phyloP scores from a whole-genome alignment of 257 asterid genomes.

The Cinchona pubescens region DNA sequence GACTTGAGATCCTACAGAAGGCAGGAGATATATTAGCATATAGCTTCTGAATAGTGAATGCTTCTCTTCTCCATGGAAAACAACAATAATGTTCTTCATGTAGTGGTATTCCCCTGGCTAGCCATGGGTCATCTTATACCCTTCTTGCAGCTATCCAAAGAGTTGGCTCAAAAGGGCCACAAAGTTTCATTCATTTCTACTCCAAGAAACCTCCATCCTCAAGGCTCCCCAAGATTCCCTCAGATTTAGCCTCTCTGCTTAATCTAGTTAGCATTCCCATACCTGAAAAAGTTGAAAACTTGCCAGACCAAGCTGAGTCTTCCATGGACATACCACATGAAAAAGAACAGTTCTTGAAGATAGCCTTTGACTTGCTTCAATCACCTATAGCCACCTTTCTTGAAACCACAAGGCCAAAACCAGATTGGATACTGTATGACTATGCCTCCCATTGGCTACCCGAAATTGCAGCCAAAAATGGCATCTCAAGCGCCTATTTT shows the following conservation, averaged over 20 bases:
- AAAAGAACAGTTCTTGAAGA: conserved; percentile 62
- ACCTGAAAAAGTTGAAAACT: conserved; percentile 40
- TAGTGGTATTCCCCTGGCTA: conserved; percentile 90
- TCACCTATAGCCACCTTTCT: conserved; percentile 49
- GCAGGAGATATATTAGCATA: no score
- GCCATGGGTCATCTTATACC: conserved; percentile 90
- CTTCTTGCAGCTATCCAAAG: conserved; percentile 50
- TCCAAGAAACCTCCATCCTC: conserved; percentile 70
- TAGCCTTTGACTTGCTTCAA: conserved; percentile 66
- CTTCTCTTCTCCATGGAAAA: conserved; percentile 45
- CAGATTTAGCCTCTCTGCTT: conserved; percentile 43
- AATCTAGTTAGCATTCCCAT: conserved; percentile 43
- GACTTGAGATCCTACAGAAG: no score
- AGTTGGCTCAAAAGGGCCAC: conserved; percentile 67
- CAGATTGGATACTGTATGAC: conserved; percentile 77
- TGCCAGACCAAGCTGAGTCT: conserved; percentile 66
- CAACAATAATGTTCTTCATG: conserved; percentile 46
- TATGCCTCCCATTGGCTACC: conserved; percentile 88
- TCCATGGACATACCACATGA: conserved; percentile 79
- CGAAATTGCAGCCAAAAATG: conserved; percentile 33
- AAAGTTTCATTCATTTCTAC: conserved; percentile 69
- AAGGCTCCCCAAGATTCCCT: conserved; percentile 49
- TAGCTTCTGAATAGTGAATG: no score
- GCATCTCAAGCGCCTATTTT: conserved; percentile 47
- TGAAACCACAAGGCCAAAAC: conserved; percentile 44